Conservation (phyloP, 1,139 yeast genomes). For the Yamadazyma siamensis region DNA sequence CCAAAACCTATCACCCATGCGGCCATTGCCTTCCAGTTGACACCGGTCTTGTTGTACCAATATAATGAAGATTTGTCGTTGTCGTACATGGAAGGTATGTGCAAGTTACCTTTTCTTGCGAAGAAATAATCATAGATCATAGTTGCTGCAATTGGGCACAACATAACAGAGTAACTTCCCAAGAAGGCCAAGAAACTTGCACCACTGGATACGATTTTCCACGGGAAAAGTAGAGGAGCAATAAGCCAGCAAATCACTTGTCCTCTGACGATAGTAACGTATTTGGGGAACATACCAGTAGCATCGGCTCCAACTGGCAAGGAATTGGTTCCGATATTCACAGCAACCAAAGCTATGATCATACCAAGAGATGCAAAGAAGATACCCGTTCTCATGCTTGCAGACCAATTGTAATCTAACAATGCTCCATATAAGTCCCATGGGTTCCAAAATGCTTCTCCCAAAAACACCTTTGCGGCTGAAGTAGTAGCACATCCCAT, state of each 20-base stretch:
- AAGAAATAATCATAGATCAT: slow-evolving; percentile 12
- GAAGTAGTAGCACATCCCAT: slow-evolving; percentile 13
- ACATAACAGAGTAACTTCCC: slow-evolving; percentile 11
- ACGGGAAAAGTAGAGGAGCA: slow-evolving; percentile 9
- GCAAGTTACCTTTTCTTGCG: slow-evolving; percentile 9
- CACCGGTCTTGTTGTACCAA: slow-evolving; percentile 10
- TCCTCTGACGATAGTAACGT: slow-evolving; percentile 10
- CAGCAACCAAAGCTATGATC: slow-evolving; percentile 11
- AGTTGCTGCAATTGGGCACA: slow-evolving; percentile 12
- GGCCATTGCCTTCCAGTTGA: slow-evolving; percentile 12
- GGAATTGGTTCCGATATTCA: slow-evolving; percentile 11
- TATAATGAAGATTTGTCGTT: slow-evolving; percentile 5
- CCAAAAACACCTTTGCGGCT: slow-evolving; percentile 12
- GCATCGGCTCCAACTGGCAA: slow-evolving; percentile 13
- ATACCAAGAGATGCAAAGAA: slow-evolving; percentile 11
- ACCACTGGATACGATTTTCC: slow-evolving; percentile 12
- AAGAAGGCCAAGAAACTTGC: slow-evolving; percentile 10
- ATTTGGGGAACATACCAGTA: slow-evolving; percentile 12
- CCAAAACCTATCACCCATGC: slow-evolving; percentile 10
- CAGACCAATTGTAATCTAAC: slow-evolving; percentile 11
- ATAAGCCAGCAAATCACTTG: slow-evolving; percentile 10
- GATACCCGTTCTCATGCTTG: slow-evolving; percentile 11
- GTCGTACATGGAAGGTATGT: slow-evolving; percentile 9
- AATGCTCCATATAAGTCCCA: slow-evolving; percentile 11
- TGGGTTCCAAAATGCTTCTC: slow-evolving; percentile 11